These are phyloP conservation scores for Flaveria ramosissima DNA, from an alignment of 129 eudicot species.

Conservation along the genomic window DNA sequence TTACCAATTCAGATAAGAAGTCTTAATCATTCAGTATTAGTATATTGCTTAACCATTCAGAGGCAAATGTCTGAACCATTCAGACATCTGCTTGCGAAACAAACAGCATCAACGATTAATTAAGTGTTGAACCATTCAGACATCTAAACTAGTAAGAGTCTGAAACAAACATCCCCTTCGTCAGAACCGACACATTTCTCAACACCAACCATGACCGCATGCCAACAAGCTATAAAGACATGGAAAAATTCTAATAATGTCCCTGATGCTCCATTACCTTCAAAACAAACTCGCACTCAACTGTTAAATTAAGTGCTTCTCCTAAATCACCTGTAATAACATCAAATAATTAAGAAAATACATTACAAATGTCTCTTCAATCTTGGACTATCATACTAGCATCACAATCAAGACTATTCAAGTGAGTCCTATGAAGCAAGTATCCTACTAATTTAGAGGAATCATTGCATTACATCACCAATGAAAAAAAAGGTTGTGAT, in stretches of 20 bases:
- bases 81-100: no score
- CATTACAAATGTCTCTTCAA: conserved; percentile 60
- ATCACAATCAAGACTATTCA: conserved; percentile 75
- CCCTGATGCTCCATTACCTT: conserved; percentile 32
- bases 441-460: conserved; percentile 62
- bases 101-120: no score
- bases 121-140: no score
- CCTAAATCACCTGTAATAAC: conserved; percentile 22
- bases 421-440: conserved; percentile 81
- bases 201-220: conserved; percentile 39
- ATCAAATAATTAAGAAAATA: background rate
- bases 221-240: conserved; percentile 43
- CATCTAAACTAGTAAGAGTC: no score
- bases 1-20: no score
- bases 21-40: no score
- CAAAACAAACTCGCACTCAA: conserved; percentile 52
- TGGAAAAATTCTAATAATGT: conserved; percentile 41
- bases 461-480: conserved; percentile 73
- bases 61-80: no score
- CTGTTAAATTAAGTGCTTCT: conserved; percentile 25
- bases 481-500: conserved; percentile 48
- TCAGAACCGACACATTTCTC: conserved; percentile 41
- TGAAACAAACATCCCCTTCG: background rate
- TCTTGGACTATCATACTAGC: conserved; percentile 70
- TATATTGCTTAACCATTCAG: no score